Percentiles rank a stretch among this genome's conserved stretches.
phyloP scores from a whole-genome alignment of 352 stramenopile genomes.

The Globisporangium takayamanum region DNA sequence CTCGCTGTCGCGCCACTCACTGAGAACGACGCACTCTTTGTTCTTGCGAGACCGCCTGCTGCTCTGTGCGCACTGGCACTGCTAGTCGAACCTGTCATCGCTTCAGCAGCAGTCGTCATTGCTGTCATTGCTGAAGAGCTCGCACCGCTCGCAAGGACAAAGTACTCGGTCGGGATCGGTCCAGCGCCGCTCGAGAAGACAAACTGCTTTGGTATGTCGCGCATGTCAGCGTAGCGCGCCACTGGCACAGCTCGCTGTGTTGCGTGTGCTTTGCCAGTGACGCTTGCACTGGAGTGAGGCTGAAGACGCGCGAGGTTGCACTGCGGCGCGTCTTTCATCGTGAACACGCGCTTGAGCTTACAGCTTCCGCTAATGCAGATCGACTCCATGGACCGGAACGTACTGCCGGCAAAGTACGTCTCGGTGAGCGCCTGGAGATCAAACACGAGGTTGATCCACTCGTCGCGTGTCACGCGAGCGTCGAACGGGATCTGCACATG shows the following conservation, averaged over 20 bases:
- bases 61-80: neutral
- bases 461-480: slow-evolving; percentile 38
- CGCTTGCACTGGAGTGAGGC: neutral
- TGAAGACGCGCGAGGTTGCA: slow-evolving; percentile 4
- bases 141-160: slow-evolving; percentile 11
- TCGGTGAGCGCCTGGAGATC: slow-evolving; percentile 64
- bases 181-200: slow-evolving; percentile 29
- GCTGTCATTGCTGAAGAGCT: neutral
- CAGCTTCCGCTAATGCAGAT: slow-evolving; percentile 69
- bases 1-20: neutral
- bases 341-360: slow-evolving; percentile 78
- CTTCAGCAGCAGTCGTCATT: neutral
- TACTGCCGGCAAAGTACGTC: slow-evolving; percentile 38
- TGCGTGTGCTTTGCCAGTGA: neutral
- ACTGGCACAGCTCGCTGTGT: slow-evolving; percentile 1
- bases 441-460: slow-evolving; percentile 77
- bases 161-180: slow-evolving; percentile 54
- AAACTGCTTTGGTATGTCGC: slow-evolving; percentile 66
- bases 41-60: neutral
- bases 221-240: slow-evolving; percentile 24
- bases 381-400: slow-evolving; percentile 72
- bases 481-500: slow-evolving; percentile 67
- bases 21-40: slow-evolving; percentile 3
- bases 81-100: neutral
- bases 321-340: slow-evolving; percentile 72